Conservation (phyloP, 176 grass and related monocot species). For the Ensete ventricosum region DNA sequence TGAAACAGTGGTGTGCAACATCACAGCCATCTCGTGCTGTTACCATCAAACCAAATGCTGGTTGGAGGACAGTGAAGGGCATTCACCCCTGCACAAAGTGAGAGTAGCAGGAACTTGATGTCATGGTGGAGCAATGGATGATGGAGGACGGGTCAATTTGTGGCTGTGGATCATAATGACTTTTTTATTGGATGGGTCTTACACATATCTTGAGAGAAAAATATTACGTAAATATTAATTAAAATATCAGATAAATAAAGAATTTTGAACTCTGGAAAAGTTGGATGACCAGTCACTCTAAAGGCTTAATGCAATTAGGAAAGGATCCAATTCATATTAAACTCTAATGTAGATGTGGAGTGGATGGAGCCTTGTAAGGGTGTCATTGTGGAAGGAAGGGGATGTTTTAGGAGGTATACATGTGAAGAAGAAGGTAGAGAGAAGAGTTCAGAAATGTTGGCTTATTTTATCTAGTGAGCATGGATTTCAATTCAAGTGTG, state of each 20-base stretch:
- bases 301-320: neutral
- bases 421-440: neutral
- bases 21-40: slow-evolving; percentile 43
- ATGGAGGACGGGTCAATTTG: neutral
- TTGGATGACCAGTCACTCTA: too few species aligned
- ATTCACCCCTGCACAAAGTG: slow-evolving; percentile 20
- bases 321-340: too few species aligned
- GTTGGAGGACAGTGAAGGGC: slow-evolving; percentile 77
- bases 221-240: too few species aligned
- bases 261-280: too few species aligned
- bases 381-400: neutral
- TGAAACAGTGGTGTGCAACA: slow-evolving; percentile 20
- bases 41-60: slow-evolving; percentile 44
- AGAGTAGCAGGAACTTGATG: neutral
- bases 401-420: neutral
- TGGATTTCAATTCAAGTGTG: neutral
- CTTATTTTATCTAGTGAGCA: neutral
- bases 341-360: too few species aligned
- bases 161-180: neutral
- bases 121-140: neutral
- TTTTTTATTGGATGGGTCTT: neutral
- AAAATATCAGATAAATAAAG: too few species aligned
- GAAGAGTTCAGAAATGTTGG: neutral
- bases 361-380: too few species aligned
- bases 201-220: too few species aligned